phyloP scores from a whole-genome alignment of 768 basidiomycete species.

The Tubosaeta sp. region DNA sequence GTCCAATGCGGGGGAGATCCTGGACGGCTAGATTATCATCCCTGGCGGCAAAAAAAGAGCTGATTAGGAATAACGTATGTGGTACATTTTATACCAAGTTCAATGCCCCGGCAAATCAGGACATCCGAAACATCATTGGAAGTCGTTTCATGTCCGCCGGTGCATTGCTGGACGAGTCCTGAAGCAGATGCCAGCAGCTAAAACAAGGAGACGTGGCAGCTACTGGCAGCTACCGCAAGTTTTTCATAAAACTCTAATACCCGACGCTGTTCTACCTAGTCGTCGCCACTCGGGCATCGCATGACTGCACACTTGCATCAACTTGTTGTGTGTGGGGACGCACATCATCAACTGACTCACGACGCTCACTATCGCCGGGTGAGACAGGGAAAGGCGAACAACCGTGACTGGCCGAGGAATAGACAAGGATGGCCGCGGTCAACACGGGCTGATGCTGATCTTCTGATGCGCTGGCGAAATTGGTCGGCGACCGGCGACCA shows the following conservation, averaged over 20 bases:
- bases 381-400: not conserved
- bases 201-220: not conserved
- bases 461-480: not conserved
- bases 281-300: not conserved
- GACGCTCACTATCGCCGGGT: not conserved
- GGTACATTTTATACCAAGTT: not conserved
- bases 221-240: not conserved
- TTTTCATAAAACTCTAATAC: not conserved
- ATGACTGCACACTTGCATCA: not conserved
- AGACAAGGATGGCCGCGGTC: not conserved
- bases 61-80: not conserved
- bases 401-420: not conserved
- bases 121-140: conserved; percentile 7
- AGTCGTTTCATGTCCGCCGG: not conserved
- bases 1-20: conserved; percentile 14
- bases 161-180: not conserved
- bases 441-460: not conserved
- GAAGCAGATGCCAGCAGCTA: not conserved
- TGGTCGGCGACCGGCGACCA: not conserved
- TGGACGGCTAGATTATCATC: conserved; percentile 9
- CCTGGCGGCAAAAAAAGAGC: conserved; percentile 1
- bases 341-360: not conserved
- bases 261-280: not conserved
- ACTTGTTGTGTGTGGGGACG: not conserved
- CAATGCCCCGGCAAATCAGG: not conserved